A percentile compares a stretch with the other conserved stretches of the same genome.
Conservation (phyloP, 176 grass and related monocot species). For the Alloteropsis semialata region DNA sequence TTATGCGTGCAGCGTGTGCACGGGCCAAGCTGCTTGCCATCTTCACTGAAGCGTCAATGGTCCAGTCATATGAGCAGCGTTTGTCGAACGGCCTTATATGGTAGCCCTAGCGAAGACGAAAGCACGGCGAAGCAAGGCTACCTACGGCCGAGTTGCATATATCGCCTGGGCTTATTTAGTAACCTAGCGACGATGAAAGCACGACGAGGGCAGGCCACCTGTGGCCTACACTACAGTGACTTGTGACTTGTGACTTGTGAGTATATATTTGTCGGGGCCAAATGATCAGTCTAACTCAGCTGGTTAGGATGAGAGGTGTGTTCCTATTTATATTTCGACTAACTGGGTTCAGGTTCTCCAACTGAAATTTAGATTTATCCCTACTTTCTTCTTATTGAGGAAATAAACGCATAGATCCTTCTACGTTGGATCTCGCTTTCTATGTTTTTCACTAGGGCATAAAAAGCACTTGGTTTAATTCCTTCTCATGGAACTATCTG, state of each 20-base stretch:
- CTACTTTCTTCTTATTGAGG: no score
- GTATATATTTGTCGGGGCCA: not conserved
- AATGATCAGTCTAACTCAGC: not conserved
- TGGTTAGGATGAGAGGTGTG: not conserved
- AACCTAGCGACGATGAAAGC: not conserved
- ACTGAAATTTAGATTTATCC: no score
- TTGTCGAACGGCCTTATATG: not conserved
- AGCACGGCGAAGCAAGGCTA: not conserved
- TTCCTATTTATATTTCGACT: no score
- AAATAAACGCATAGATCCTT: no score
- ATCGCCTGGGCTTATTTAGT: not conserved
- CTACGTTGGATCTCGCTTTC: no score
- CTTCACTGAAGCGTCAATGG: not conserved
- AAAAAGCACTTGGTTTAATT: no score
- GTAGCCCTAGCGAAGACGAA: not conserved
- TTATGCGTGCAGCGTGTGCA: no score
- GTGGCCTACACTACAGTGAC: not conserved
- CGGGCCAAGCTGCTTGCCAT: not conserved
- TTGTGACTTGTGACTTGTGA: not conserved
- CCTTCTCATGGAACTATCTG: no score
- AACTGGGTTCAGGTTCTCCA: no score
- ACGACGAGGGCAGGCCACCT: not conserved
- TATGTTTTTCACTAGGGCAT: no score
- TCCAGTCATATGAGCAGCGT: not conserved
- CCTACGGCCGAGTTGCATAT: not conserved